phyloP scores from a whole-genome alignment of 2,329 filamentous ascomycete genomes.

The Scytalidium lignicola region DNA sequence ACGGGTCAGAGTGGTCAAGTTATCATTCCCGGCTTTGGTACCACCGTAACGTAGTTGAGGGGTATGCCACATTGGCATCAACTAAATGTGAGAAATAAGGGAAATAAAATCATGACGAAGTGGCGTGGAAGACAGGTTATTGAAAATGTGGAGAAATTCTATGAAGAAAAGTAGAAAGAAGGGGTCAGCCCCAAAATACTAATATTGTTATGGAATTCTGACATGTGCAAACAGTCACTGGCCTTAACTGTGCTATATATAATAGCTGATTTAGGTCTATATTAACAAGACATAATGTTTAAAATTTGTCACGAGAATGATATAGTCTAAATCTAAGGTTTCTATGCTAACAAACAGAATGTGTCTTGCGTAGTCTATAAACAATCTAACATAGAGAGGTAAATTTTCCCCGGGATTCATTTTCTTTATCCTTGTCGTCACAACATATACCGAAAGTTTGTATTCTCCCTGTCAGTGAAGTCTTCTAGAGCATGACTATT shows the following conservation, averaged over 20 bases:
- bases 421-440: conserved; percentile 2
- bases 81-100: conserved; percentile 41
- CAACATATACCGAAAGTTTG: conserved; percentile 23
- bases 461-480: conserved; percentile 24
- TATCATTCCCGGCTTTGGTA: conserved; percentile 43
- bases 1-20: conserved; percentile 53
- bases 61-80: conserved; percentile 60
- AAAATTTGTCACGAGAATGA: no score
- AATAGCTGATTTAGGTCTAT: no score
- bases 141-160: conserved; percentile 22
- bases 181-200: no score
- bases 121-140: conserved; percentile 27
- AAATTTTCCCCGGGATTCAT: no score
- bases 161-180: conserved; percentile 13
- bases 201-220: no score
- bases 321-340: no score
- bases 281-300: no score
- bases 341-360: no score
- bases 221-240: no score
- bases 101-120: conserved; percentile 20
- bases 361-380: no score
- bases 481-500: conserved; percentile 25
- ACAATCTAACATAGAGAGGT: no score
- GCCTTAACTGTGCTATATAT: no score
- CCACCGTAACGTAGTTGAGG: conserved; percentile 38